Evolutionary conservation across 495 filamentous ascomycete species (phyloP), one percentile per base, ranked within the genome.

Genomic region (Trichoderma erinaceum): DNA sequence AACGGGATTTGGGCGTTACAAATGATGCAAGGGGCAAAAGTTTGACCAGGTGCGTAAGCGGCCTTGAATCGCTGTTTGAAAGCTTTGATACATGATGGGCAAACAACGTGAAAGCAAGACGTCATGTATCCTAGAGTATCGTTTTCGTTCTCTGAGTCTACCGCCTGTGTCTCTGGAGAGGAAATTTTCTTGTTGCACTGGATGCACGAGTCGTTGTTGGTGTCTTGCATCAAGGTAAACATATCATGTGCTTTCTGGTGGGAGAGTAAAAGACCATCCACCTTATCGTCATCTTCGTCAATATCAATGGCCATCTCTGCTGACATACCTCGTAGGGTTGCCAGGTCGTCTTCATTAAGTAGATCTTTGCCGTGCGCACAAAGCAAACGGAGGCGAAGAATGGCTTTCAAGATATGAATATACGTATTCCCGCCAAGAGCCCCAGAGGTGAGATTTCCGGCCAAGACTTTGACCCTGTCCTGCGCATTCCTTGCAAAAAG

Each of bases 301-400:
- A 99, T 82, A 70, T 95, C 88, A 69, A 98, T 97, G 2, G 95
- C 90, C 67, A 92, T 90, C 11, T 91, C 86, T 10, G 85, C 84
- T 61, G 87, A 92, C 73, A 93, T 78, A 12, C 95, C 95, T 72
- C 91, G 88, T 67, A 90, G 86, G 16, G 88, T 79, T 48, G 89
- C 87, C 21, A 95, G 83, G 72, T 97, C 93, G 63, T 93, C 87
- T 21, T 92, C 86, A 61, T 87, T 88, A 3, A 99, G 84, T 35
- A 98, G 84, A 68, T 97, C 95, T 72, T 87, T 89, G 8, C 95
- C 95, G 77, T 97, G 92, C 4, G 93, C 95, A 72, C 92, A 97
- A 41, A 97, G 88, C 61, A 93, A 85, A 6, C 95, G 92, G 11
- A 99, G 85, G 50, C 93, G 91, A 73, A 94, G 86, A 78, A 99